Conservation (phyloP, 176 grass and related monocot genomes). For the Rhipidocladum racemiflorum region DNA sequence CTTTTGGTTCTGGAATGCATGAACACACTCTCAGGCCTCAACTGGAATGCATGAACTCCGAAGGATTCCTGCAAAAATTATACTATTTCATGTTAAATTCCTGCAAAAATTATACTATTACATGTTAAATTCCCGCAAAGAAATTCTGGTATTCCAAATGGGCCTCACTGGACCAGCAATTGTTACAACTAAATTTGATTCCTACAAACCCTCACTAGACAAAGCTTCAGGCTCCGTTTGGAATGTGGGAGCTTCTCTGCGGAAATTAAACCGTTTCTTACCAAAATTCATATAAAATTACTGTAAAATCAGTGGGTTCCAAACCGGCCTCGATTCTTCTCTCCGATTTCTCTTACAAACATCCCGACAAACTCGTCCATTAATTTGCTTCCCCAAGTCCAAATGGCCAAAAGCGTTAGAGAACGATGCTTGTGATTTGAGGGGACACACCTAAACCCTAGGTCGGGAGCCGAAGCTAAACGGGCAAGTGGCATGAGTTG, state of each 20-base stretch:
- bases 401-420: not conserved
- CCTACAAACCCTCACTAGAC: not conserved
- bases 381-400: not conserved
- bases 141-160: too few relatives aligned
- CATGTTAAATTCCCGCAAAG: too few relatives aligned
- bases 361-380: not conserved
- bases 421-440: not conserved
- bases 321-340: not conserved
- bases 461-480: conserved; percentile 9
- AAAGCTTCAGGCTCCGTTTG: not conserved
- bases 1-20: too few relatives aligned
- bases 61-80: too few relatives aligned
- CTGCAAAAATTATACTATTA: too few relatives aligned
- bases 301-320: not conserved
- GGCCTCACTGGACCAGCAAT: too few relatives aligned
- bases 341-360: not conserved
- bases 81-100: too few relatives aligned
- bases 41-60: too few relatives aligned
- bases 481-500: not conserved
- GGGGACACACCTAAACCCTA: conserved; percentile 27
- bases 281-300: too few relatives aligned
- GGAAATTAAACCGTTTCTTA: too few relatives aligned
- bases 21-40: too few relatives aligned
- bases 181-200: not conserved
- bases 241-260: not conserved